A percentile compares a stretch with the other conserved stretches of the same genome.
Conservation (phyloP, 345 rosid genomes). For the Melaleuca alternifolia region DNA sequence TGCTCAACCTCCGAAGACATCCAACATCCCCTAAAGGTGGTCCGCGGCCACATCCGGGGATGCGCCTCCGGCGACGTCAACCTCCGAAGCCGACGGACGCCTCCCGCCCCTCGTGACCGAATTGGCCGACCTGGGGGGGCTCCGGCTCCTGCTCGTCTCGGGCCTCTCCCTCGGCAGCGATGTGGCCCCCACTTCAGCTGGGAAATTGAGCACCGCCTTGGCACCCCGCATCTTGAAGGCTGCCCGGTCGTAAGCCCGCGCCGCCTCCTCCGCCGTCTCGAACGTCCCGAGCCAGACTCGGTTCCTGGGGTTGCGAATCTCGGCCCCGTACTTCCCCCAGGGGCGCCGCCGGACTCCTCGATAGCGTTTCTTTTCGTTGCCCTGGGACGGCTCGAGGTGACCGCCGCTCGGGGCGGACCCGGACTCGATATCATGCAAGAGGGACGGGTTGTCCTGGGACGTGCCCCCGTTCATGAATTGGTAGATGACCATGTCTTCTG, state of each 20-base stretch:
- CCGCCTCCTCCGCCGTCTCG: conserved; percentile 52
- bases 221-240: conserved; percentile 56
- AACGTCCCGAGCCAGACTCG: conserved; percentile 58
- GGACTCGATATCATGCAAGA: neutral
- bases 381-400: conserved; percentile 8
- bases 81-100: neutral
- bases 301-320: conserved; percentile 57
- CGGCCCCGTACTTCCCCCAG: conserved; percentile 65
- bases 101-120: neutral
- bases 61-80: neutral
- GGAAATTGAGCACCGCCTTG: conserved; percentile 62
- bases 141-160: neutral
- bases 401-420: neutral
- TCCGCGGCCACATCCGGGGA: neutral
- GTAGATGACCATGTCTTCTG: conserved; percentile 57
- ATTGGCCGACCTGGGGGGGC: neutral
- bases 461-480: conserved; percentile 39
- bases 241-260: conserved; percentile 52
- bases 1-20: neutral
- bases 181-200: conserved; percentile 16
- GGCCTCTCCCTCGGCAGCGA: neutral
- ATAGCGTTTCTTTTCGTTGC: conserved; percentile 37
- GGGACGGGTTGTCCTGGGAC: too few relatives aligned
- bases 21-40: neutral
- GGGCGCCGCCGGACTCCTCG: conserved; percentile 59